phyloP scores from a whole-genome alignment of 208 protist genomes.

The Trypanosoma boissoni region DNA sequence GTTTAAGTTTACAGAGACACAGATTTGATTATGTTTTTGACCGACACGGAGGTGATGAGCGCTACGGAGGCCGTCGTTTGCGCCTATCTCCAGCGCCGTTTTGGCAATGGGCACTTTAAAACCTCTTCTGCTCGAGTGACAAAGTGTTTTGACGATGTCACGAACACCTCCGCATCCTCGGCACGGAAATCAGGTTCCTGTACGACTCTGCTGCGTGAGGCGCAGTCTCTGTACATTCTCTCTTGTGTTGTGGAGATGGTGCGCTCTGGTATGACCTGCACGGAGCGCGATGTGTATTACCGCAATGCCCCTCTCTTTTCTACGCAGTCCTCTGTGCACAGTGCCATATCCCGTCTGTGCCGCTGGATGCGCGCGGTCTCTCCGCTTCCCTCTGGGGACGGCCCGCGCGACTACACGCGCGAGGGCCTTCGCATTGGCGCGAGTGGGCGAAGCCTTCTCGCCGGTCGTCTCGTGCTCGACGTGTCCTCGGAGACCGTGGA shows the following conservation, averaged over 20 bases:
- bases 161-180: not conserved
- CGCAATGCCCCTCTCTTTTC: slow-evolving; percentile 53
- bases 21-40: too few species aligned
- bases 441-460: slow-evolving; percentile 32
- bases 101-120: too few species aligned
- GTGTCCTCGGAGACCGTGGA: too few species aligned
- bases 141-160: not conserved
- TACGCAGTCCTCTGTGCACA: slow-evolving; percentile 29
- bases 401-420: slow-evolving; percentile 49
- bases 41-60: slow-evolving; percentile 11
- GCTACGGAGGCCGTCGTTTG: slow-evolving; percentile 22
- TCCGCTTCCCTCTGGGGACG: too few species aligned
- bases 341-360: slow-evolving; percentile 27
- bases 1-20: too few species aligned
- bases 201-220: slow-evolving; percentile 3
- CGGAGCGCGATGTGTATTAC: slow-evolving; percentile 82
- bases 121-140: too few species aligned
- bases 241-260: slow-evolving; percentile 20
- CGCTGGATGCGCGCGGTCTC: slow-evolving; percentile 27
- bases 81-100: slow-evolving; percentile 11
- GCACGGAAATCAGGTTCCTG: not conserved
- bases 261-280: slow-evolving; percentile 33
- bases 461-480: slow-evolving; percentile 19
- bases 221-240: slow-evolving; percentile 21
- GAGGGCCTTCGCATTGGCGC: slow-evolving; percentile 46